A percentile compares a stretch with the other conserved stretches of the same genome.
Conservation (phyloP, 768 basidiomycete species). For the Amanita polypyramis region DNA sequence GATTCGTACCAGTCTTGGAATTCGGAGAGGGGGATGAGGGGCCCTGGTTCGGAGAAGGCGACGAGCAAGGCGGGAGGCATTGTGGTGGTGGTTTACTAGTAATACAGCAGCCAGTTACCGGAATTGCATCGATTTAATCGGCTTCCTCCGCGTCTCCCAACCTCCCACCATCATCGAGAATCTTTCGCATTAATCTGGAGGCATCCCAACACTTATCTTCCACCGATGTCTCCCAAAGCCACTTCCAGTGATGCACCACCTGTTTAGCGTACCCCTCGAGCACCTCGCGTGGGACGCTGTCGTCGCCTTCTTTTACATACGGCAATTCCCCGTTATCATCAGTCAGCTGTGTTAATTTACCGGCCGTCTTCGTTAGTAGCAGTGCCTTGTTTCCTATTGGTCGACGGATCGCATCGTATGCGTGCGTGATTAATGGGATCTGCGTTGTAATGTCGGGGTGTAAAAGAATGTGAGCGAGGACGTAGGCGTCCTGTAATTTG, state of each 20-base stretch:
- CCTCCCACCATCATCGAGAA: too few species aligned
- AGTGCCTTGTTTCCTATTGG: constrained; percentile 30
- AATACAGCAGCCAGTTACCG: too few species aligned
- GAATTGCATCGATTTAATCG: too few species aligned
- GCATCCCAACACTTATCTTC: constrained; percentile 14
- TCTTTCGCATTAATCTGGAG: neutral
- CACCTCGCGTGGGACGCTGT: constrained; percentile 22
- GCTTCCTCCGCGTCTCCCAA: too few species aligned
- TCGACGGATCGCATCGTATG: constrained; percentile 43
- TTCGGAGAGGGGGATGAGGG: constrained; percentile 30
- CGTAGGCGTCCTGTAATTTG: constrained; percentile 37
- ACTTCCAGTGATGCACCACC: constrained; percentile 38
- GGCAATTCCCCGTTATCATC: constrained; percentile 22
- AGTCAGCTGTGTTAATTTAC: constrained; percentile 30
- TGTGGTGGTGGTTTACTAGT: too few species aligned
- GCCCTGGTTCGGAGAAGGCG: constrained; percentile 36
- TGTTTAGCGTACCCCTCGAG: constrained; percentile 31
- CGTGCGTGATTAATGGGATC: constrained; percentile 23
- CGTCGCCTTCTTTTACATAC: constrained; percentile 16
- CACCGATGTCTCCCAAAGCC: constrained; percentile 45
- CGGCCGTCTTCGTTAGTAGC: constrained; percentile 29
- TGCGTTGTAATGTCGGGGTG: constrained; percentile 29
- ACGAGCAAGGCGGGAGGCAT: constrained; percentile 38
- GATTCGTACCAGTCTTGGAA: constrained; percentile 51
- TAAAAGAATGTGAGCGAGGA: constrained; percentile 33